These are phyloP conservation scores for Nevesoporus exiguus DNA, from an alignment of 768 basidiomycete species.

Conservation along the genomic window DNA sequence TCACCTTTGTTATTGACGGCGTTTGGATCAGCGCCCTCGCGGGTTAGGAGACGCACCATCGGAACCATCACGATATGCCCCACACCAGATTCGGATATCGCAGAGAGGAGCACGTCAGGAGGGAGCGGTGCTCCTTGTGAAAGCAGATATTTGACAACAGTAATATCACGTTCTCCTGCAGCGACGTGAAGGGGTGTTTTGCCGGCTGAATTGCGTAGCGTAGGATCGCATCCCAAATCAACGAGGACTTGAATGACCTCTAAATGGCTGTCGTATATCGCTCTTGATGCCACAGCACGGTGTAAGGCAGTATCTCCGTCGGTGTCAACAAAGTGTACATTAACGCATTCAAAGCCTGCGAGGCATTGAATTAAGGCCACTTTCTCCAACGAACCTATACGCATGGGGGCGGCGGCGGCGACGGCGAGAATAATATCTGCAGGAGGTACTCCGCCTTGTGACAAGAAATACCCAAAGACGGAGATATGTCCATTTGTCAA, in stretches of 20 bases:
- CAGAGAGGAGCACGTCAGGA: not conserved
- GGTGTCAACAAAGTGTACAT: not conserved
- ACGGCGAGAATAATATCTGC: too few relatives aligned
- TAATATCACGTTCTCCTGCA: not conserved
- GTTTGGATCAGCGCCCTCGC: not conserved
- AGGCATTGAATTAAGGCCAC: too few relatives aligned
- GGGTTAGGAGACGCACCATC: not conserved
- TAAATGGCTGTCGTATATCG: not conserved
- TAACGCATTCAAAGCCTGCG: too few relatives aligned
- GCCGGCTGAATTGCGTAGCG: not conserved
- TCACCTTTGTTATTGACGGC: not conserved
- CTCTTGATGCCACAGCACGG: not conserved
- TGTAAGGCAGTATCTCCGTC: not conserved
- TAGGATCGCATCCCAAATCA: not conserved
- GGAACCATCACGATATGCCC: not conserved
- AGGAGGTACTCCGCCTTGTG: too few relatives aligned
- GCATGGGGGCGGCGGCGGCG: too few relatives aligned
- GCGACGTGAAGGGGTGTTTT: not conserved
- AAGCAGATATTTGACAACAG: not conserved
- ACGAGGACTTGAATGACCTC: not conserved
- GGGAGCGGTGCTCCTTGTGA: not conserved
- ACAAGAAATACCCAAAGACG: too few relatives aligned
- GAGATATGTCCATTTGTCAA: too few relatives aligned
- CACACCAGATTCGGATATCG: too few relatives aligned
- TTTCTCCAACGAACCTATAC: too few relatives aligned